These are phyloP conservation scores for Nidularia pulvinata DNA, from an alignment of 768 basidiomycete genomes.

Conservation along the genomic window DNA sequence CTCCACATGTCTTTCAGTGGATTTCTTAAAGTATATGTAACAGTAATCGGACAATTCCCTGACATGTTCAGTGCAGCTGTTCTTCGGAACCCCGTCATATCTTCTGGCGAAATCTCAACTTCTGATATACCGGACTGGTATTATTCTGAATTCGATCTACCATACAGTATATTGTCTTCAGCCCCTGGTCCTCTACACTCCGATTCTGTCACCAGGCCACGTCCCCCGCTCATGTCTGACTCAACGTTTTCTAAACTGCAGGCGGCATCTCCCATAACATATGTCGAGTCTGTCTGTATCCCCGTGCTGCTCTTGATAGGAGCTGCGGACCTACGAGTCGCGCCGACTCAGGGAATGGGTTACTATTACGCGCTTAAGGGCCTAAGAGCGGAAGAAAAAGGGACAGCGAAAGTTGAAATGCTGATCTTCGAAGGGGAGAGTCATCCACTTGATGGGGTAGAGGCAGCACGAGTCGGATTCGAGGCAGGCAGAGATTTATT, in stretches of 20 bases:
- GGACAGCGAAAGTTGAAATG: conserved; percentile 47
- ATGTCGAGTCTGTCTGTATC: conserved; percentile 47
- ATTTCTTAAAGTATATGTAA: not conserved
- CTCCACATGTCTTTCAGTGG: not conserved
- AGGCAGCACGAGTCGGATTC: conserved; percentile 51
- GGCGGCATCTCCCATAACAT: conserved; percentile 52
- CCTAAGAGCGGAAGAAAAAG: conserved; percentile 6
- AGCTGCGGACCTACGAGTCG: conserved; percentile 58
- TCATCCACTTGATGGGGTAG: conserved; percentile 66
- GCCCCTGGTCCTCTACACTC: conserved; percentile 8
- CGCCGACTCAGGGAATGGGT: conserved; percentile 57
- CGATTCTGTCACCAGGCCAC: conserved; percentile 2
- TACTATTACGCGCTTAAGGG: conserved; percentile 71
- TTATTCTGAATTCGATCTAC: conserved; percentile 43
- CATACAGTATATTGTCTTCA: conserved; percentile 34
- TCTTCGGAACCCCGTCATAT: conserved; percentile 71
- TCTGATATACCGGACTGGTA: conserved; percentile 78
- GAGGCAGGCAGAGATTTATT: conserved; percentile 57
- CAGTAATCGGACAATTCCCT: conserved; percentile 67
- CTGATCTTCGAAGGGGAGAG: conserved; percentile 60
- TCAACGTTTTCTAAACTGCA: conserved; percentile 42
- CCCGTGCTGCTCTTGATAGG: conserved; percentile 64
- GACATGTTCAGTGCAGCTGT: conserved; percentile 61
- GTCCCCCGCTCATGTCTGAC: conserved; percentile 38
- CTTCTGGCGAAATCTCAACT: conserved; percentile 49